Percentiles rank a stretch among this genome's conserved stretches.
phyloP scores from a whole-genome alignment of 225 moss, liverwort and hornwort genomes.

The Antitrichia curtipendula region DNA sequence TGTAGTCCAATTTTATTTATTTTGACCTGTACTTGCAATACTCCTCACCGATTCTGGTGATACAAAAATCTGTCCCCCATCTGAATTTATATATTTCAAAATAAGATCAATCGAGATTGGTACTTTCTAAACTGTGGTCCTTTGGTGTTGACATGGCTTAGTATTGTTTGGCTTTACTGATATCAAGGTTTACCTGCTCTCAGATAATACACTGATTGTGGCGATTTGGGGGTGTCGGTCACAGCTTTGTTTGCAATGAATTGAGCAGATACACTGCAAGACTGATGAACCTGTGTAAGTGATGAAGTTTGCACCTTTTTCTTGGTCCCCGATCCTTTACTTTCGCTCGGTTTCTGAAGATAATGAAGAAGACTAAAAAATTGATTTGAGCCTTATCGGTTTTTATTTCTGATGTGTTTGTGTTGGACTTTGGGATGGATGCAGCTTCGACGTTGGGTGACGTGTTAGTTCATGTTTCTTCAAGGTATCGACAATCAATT shows the following conservation, averaged over 20 bases:
- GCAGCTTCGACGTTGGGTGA: slow-evolving; percentile 34
- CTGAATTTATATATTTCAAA: background rate
- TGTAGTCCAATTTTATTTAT: background rate
- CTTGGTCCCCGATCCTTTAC: background rate
- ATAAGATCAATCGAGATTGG: background rate
- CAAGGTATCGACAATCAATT: slow-evolving; percentile 2
- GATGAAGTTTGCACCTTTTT: background rate
- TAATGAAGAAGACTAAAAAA: background rate
- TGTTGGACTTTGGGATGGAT: background rate
- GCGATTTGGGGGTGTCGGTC: background rate
- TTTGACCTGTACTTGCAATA: background rate
- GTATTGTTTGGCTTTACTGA: background rate
- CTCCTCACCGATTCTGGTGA: background rate
- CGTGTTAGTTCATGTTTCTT: slow-evolving; percentile 15
- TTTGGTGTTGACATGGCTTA: background rate
- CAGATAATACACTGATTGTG: background rate
- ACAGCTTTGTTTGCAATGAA: slow-evolving; percentile 17
- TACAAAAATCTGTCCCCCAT: background rate
- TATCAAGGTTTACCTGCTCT: background rate
- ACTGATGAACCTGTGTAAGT: slow-evolving; percentile 7
- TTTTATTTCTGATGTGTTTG: background rate
- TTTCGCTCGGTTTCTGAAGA: background rate
- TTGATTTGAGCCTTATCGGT: background rate
- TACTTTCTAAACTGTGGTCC: background rate
- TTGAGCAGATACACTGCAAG: slow-evolving; percentile 10